Base-by-base conservation (phyloP, 2,329 filamentous ascomycete species). In the Fusarium acutatum region DNA sequence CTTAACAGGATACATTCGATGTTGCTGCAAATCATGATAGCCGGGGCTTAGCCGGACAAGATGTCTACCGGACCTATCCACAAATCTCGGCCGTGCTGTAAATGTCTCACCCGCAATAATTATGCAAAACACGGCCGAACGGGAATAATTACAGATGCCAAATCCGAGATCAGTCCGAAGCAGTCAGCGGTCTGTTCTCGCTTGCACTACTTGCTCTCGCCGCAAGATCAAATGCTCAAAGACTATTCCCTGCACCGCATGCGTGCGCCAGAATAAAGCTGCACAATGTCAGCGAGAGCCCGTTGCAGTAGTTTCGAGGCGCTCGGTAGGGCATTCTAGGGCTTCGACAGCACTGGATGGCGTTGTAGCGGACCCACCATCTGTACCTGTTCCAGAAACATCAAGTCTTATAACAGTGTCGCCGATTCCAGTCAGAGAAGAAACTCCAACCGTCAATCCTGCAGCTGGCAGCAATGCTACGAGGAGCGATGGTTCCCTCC, bases 161-260 rank as follows among this genome's bases (percentile, higher is more conserved):
- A 41, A 28, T n/a, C 22, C 13, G 22, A 64, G 28, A 38, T 30
- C 56, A 17, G 18, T 30, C 24, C 44, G 61, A 15, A 47, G 20
- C 11, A 64, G 57, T 43, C 61, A 64, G n/a, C n/a, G 61, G 7
- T 61, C 61, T 6, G 61, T 64, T 2, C 30, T 62, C 11, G 32
- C 22, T 3, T 64, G 61, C 24, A 64, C 56, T 1, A 62, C 44
- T 13, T 64, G 61, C 9, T 38, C 61, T 9, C 61, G 30, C 3
- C 37, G 61, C 9, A 64, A 64, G 26, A 43, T 64, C 2, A 38
- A 32, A 37, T 64, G 61, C 20, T 64, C 61, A 12, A 64, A 52
- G 11, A 50, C 37, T 6, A 18, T 64, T 12, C 61, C 61, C 5
- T 64, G 61, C 8, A 18, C 30, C 4, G 32, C 61, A 6, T 64